phyloP scores from a whole-genome alignment of 495 filamentous ascomycete genomes.

The Rusavskia elegans region DNA sequence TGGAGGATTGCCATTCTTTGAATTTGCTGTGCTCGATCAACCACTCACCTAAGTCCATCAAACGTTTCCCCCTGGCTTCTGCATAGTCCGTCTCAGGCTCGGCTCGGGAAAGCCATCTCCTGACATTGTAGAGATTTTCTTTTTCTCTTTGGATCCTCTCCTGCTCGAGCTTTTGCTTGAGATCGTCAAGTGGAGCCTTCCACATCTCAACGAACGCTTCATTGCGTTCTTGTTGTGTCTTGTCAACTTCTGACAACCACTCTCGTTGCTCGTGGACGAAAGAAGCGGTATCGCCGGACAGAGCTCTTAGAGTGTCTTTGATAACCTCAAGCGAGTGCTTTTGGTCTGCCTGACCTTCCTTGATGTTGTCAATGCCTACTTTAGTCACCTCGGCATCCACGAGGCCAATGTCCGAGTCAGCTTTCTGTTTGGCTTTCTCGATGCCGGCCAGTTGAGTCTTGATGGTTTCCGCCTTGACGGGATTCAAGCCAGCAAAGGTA shows the following conservation, averaged over 20 bases:
- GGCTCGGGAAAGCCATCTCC: conserved; percentile 5
- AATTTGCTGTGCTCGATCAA: conserved; percentile 1
- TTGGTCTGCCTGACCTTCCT: conserved; percentile 2
- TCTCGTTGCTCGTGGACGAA: neutral
- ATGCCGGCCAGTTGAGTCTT: neutral
- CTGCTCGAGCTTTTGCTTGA: conserved; percentile 1
- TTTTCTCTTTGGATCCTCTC: neutral
- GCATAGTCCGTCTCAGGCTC: conserved; percentile 1
- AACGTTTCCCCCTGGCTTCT: conserved; percentile 1
- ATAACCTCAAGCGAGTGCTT: neutral
- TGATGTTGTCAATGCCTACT: conserved; percentile 7
- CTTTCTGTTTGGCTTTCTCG: conserved; percentile 1
- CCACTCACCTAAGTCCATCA: conserved; percentile 4
- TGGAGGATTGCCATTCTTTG: neutral
- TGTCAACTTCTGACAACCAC: neutral
- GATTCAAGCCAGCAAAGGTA: conserved; percentile 3
- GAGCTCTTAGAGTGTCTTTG: conserved; percentile 1
- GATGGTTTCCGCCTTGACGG: conserved; percentile 4
- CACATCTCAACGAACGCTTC: conserved; percentile 5
- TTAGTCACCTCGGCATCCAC: conserved; percentile 9
- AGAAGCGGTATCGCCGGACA: conserved; percentile 1
- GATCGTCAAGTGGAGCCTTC: conserved; percentile 3
- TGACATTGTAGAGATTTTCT: neutral
- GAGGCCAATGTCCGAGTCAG: conserved; percentile 4
- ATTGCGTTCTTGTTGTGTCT: conserved; percentile 1